phyloP scores from a whole-genome alignment of 768 basidiomycete species.

The Lentinula aciculospora region DNA sequence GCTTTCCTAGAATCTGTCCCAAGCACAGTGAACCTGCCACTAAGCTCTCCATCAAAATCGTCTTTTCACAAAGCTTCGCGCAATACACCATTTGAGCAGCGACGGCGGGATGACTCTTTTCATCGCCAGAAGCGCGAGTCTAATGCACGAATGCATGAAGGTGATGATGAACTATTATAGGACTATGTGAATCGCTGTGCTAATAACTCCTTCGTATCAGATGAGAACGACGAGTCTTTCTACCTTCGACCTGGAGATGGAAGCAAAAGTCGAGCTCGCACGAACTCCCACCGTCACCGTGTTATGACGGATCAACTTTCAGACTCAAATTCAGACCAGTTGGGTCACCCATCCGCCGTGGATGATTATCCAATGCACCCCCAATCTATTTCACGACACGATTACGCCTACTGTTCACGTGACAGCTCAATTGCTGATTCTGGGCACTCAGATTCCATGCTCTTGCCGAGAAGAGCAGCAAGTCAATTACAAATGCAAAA shows the following conservation, averaged over 20 bases:
- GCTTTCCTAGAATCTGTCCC: not conserved
- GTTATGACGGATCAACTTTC: not conserved
- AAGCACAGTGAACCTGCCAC: too few relatives aligned
- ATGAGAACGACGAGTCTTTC: not conserved
- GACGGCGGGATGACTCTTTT: not conserved
- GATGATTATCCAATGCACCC: not conserved
- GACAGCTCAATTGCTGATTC: not conserved
- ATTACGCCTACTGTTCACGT: not conserved
- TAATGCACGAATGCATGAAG: not conserved
- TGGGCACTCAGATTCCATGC: not conserved
- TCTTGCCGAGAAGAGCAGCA: too few relatives aligned
- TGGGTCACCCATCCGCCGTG: not conserved
- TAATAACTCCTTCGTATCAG: not conserved
- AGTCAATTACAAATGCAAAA: not conserved
- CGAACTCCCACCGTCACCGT: not conserved
- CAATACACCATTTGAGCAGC: not conserved
- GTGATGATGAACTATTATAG: too few relatives aligned
- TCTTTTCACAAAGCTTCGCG: not conserved
- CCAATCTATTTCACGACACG: not conserved
- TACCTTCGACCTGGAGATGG: not conserved
- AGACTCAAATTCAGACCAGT: not conserved
- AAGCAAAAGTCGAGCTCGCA: not conserved
- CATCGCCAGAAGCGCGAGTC: not conserved
- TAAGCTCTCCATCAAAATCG: not conserved
- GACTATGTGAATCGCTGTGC: too few relatives aligned